Conservation (phyloP, 148 eudicot species). For the Beta vulgaris region DNA sequence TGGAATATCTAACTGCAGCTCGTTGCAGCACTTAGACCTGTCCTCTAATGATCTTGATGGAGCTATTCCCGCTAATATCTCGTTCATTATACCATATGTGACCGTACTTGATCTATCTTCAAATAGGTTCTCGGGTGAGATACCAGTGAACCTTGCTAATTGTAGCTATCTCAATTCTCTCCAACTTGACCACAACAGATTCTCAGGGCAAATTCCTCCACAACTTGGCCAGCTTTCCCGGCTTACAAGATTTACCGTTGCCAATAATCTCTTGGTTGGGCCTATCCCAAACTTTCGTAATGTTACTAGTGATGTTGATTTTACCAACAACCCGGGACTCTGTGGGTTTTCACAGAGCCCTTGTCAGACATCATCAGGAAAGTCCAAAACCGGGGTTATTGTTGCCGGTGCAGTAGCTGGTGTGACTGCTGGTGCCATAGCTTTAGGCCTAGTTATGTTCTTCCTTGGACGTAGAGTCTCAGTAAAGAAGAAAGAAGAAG, state of each 20-base stretch:
- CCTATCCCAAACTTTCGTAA: constrained; percentile 32
- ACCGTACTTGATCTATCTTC: constrained; percentile 49
- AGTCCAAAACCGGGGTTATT: constrained; percentile 26
- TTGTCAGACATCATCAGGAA: constrained; percentile 23
- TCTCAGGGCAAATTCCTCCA: constrained; percentile 46
- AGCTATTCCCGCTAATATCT: constrained; percentile 38
- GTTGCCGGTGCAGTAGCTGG: constrained; percentile 41
- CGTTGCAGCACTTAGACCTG: constrained; percentile 43
- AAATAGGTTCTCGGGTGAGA: constrained; percentile 47
- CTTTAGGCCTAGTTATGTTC: constrained; percentile 28
- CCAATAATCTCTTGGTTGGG: constrained; percentile 46
- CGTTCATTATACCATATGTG: constrained; percentile 28
- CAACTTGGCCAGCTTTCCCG: constrained; percentile 41
- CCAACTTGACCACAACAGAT: constrained; percentile 41
- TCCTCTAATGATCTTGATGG: constrained; percentile 48
- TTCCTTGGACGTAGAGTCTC: constrained; percentile 23
- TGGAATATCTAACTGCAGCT: constrained; percentile 38
- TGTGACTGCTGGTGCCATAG: constrained; percentile 32
- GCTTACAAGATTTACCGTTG: constrained; percentile 37
- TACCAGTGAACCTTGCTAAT: constrained; percentile 39
- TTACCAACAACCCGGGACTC: constrained; percentile 39
- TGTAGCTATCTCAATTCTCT: constrained; percentile 44
- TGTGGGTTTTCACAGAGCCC: constrained; percentile 42
- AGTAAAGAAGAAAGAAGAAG: constrained; percentile 48
- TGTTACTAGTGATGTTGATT: constrained; percentile 24